A percentile compares a stretch with the other conserved stretches of the same genome.
Evolutionary conservation across 805 yeast species (phyloP).

Genomic region (Spathaspora gorwiae): DNA sequence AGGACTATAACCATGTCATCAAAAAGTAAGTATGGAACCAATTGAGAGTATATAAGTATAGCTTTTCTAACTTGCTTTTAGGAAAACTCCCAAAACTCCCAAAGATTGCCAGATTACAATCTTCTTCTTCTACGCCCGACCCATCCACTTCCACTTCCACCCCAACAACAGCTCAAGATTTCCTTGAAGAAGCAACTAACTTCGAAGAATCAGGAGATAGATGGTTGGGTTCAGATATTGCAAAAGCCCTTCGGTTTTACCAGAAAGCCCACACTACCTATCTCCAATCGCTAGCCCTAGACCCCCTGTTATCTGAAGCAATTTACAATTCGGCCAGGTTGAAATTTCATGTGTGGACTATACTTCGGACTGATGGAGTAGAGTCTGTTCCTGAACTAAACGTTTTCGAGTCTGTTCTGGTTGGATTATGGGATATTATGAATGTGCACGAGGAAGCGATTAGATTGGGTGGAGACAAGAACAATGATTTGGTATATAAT

Average conservation of each 20-base stretch:
- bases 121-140: not conserved
- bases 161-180: conserved; percentile 48
- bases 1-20: not conserved
- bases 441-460: conserved; percentile 37
- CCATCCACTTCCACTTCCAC: not conserved
- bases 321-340: conserved; percentile 58
- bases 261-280: conserved; percentile 51
- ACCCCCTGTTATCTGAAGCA: conserved; percentile 34
- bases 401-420: conserved; percentile 34
- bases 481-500: conserved; percentile 45
- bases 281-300: conserved; percentile 25
- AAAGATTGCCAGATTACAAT: not conserved
- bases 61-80: not conserved
- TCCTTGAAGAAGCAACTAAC: conserved; percentile 49
- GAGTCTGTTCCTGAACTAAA: conserved; percentile 30
- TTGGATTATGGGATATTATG: conserved; percentile 31
- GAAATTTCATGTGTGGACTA: conserved; percentile 55
- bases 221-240: conserved; percentile 62
- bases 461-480: conserved; percentile 10
- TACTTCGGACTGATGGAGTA: conserved; percentile 41
- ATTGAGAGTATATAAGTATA: no score
- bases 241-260: conserved; percentile 63
- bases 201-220: conserved; percentile 76
- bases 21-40: not conserved
- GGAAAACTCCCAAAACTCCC: not conserved